Percentiles rank a stretch among this genome's conserved stretches.
These are phyloP conservation scores for Phytophthora sansomeana DNA, from an alignment of 352 stramenopile genomes.

Conservation along the genomic window DNA sequence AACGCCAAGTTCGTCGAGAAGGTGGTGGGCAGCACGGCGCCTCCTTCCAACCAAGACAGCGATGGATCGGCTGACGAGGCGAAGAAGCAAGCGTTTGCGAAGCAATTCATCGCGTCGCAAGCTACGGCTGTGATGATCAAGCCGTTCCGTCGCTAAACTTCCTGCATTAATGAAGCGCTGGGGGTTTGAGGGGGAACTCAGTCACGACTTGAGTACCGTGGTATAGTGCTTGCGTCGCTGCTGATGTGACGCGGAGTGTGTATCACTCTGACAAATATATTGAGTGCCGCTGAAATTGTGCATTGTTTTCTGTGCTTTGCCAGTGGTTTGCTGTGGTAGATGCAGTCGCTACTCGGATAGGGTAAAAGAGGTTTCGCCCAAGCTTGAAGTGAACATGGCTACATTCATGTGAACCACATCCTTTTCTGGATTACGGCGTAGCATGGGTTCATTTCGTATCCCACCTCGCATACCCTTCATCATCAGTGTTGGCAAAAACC, in stretches of 20 bases:
- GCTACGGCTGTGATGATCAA: slow-evolving; percentile 13
- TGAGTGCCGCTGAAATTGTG: no score
- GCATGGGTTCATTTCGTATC: slow-evolving; percentile 16
- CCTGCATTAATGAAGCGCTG: no score
- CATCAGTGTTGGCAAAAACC: no score
- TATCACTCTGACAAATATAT: no score
- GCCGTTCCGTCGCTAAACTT: slow-evolving; percentile 8
- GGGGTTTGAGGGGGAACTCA: no score
- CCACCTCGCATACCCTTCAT: no score
- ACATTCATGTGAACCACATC: slow-evolving; percentile 2
- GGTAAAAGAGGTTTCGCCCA: background rate
- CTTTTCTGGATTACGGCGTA: slow-evolving; percentile 2
- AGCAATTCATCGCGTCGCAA: slow-evolving; percentile 20
- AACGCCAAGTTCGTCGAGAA: slow-evolving; percentile 22
- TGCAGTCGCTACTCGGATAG: no score
- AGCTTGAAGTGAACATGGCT: slow-evolving; percentile 10
- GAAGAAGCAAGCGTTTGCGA: slow-evolving; percentile 16
- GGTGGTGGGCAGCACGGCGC: background rate
- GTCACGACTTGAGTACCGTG: no score
- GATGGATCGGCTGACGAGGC: slow-evolving; percentile 1
- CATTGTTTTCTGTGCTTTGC: no score
- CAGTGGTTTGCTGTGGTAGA: no score
- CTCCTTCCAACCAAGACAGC: slow-evolving; percentile 6
- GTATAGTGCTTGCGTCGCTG: no score
- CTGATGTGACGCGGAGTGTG: no score